Evolutionary conservation across 2,329 filamentous ascomycete genomes (phyloP), one percentile per base, ranked within the genome.

Genomic region (Zelopaecilomyces penicillatus): DNA sequence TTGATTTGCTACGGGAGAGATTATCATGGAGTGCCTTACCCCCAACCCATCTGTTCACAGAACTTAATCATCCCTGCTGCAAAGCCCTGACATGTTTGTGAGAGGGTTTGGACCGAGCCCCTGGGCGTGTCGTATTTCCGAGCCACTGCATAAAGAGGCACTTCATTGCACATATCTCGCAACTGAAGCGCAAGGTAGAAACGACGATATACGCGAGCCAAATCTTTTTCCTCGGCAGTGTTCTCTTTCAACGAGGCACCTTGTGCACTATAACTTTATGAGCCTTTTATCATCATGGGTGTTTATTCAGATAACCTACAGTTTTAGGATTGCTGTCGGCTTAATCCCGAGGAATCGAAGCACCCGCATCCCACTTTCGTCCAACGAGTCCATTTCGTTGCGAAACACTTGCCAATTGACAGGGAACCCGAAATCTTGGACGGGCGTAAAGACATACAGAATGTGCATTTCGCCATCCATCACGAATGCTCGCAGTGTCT

Each of bases 401-500:
- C 82, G 77, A 53, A 87, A 88, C 1, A 81, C 74, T 42, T 76
- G 75, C 85, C 85, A 89, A 54, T 87, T 83, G 45, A 89, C 73
- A 6, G 69, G 65, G 3, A 72, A 64, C 1, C 65, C 67, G 28
- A 69, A 66, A 39, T 76, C 70, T 39, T 86, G 80, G 2, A 89
- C 74, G 0, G 85, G 85, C 0, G 85, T 88, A 51, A 89, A 88
- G 33, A 79, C 80, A 58, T 89, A 90, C 39, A 88, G 73, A 9
- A 87, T 75, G 55, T 89, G 85, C 80, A 90, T 82, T 50, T 90
- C 85, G 4, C 83, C 82, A 56, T 89, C 84, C 76, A 90, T 82
- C 9, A 88, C 85, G 55, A 90, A 89, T 1, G 82, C 82, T 48
- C 75, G 70, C 3, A 89, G 69, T 0, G 85, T 82, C 52, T 75